These are phyloP conservation scores for Primulina huaijiensis DNA, from an alignment of 257 asterid genomes.

Conservation along the genomic window DNA sequence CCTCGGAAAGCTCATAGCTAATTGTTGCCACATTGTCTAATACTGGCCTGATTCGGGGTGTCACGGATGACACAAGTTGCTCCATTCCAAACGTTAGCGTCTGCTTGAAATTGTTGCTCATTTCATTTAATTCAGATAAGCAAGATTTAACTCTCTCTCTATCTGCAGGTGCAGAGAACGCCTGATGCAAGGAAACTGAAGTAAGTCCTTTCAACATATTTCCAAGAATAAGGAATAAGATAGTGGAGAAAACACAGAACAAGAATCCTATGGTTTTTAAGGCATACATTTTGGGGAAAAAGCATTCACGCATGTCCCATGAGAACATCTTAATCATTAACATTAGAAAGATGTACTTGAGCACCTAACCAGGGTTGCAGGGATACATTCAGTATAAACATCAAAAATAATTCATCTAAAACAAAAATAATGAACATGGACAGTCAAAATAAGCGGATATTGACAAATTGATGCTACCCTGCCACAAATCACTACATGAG, in stretches of 20 bases:
- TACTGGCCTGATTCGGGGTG: constrained; percentile 82
- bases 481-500: not conserved
- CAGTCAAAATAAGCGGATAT: constrained; percentile 8
- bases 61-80: constrained; percentile 70
- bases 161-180: constrained; percentile 74
- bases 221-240: constrained; percentile 14
- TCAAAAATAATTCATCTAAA: not conserved
- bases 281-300: not conserved
- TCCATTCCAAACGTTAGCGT: constrained; percentile 68
- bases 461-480: not conserved
- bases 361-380: not conserved
- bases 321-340: not conserved
- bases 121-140: constrained; percentile 82
- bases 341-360: not conserved
- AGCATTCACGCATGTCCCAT: not conserved
- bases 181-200: constrained; percentile 39
- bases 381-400: not conserved
- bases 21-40: constrained; percentile 82
- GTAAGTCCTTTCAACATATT: constrained; percentile 11
- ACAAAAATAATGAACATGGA: not conserved
- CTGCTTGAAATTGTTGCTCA: constrained; percentile 78
- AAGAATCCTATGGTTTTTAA: not conserved
- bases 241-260: constrained; percentile 10
- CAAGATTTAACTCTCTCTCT: constrained; percentile 85
- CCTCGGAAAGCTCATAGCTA: constrained; percentile 86